Evolutionary conservation across 192 early-diverging fungal genomes (phyloP).

Genomic region (Spizellomyces punctatus): DNA sequence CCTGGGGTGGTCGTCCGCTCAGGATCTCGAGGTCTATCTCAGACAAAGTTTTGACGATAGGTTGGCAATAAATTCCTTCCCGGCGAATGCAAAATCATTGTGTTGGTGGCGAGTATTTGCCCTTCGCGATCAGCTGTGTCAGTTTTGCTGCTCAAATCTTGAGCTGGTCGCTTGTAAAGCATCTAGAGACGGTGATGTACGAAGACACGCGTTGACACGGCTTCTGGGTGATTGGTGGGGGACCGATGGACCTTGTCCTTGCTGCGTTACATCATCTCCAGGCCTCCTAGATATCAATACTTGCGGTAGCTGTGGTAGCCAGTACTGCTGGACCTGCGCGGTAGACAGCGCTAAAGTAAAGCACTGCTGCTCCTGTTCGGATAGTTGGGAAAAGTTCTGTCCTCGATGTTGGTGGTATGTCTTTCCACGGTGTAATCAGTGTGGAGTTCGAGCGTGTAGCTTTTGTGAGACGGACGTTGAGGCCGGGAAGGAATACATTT

Average conservation of each 20-base stretch:
- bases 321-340: neutral
- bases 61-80: too few species aligned
- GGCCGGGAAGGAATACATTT: neutral
- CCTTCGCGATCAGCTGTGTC: neutral
- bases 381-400: constrained; percentile 5
- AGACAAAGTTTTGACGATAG: neutral
- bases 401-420: neutral
- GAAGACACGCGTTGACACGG: neutral
- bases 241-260: neutral
- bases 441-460: neutral
- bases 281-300: neutral
- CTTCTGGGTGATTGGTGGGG: neutral
- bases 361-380: neutral
- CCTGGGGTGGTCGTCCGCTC: neutral
- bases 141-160: constrained; percentile 1
- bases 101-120: neutral
- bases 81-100: neutral
- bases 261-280: neutral
- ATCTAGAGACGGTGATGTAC: neutral
- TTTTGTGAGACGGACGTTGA: constrained; percentile 5
- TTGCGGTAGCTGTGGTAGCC: neutral
- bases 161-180: neutral
- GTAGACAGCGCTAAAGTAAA: neutral
- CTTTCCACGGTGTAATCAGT: neutral
- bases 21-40: neutral